These are phyloP conservation scores for Camellia oleifera DNA, from an alignment of 179 eudicot genomes.

Conservation along the genomic window DNA sequence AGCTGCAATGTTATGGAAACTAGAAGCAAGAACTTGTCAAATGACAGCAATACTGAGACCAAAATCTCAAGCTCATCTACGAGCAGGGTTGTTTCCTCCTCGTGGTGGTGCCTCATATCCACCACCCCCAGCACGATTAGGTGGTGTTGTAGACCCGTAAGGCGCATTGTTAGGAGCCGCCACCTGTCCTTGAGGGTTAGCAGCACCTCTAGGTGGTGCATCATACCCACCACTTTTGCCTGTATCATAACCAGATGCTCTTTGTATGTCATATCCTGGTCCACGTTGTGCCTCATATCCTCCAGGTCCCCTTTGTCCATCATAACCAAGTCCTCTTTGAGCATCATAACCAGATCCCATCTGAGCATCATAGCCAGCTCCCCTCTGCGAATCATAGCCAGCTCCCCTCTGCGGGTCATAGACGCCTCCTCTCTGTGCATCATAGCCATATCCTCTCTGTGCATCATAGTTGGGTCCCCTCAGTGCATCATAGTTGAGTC, in stretches of 20 bases:
- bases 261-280: not conserved
- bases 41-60: not conserved
- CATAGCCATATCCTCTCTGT: constrained; percentile 38
- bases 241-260: constrained; percentile 34
- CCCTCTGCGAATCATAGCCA: constrained; percentile 38
- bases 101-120: constrained; percentile 31
- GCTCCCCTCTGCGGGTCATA: constrained; percentile 32
- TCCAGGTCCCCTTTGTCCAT: constrained; percentile 17
- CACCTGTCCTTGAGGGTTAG: constrained; percentile 35
- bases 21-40: not conserved
- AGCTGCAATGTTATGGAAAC: not conserved
- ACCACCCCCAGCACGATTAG: constrained; percentile 25
- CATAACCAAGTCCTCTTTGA: constrained; percentile 30
- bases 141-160: constrained; percentile 25
- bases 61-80: constrained; percentile 23
- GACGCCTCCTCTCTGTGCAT: constrained; percentile 35
- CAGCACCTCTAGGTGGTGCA: constrained; percentile 34
- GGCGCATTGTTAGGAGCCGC: constrained; percentile 15
- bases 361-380: constrained; percentile 36
- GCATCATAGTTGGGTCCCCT: constrained; percentile 35
- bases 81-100: constrained; percentile 30
- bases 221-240: constrained; percentile 37
- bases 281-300: constrained; percentile 40
- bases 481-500: constrained; percentile 35
- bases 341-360: constrained; percentile 34